Evolutionary conservation across 2,329 filamentous ascomycete species (phyloP), one percentile per base, ranked within the genome.

Genomic region (Alternaria postmessia): DNA sequence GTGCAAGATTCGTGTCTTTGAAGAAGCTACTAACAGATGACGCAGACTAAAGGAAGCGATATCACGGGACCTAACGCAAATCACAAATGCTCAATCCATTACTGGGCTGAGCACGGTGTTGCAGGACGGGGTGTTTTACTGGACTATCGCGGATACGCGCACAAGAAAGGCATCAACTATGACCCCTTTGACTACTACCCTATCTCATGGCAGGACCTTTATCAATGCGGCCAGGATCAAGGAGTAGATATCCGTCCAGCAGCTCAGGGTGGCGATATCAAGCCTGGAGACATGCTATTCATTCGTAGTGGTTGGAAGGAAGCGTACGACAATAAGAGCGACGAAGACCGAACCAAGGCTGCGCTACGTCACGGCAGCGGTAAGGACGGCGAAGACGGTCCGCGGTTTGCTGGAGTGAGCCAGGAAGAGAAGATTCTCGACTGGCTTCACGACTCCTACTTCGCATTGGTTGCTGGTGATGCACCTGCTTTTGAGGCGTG

Each of bases 361-460:
- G 79, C 74, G 68, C 79, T 24, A 77, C 71, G 85, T 7, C 79
- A 87, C 39, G 84, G 82, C 0, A 71, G 69, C 3, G 77, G 78
- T 1, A 67, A 74, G 26, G 76, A 79, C 41, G 71, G 70, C 0
- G 68, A 73, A 11, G 80, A 79, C 7, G 75, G 79, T 3, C 74
- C 81, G 49, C 55, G 75, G 8, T 87, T 82, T 68, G 82, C 81
- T 0, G 85, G 86, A 0, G 57, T 87, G 3, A 81, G 80, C 47
- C 84, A 86, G 64, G 84, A 86, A 51, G 77, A 86, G 48, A 83
- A 84, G 44, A 83, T 88, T 4, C 79, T 87, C 7, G 84, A 86
- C 54, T 92, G 89, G 89, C 63, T 92, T 59, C 89, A 91, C 80
- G 88, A 92, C 69, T 86, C 84, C 65, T 88, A 89, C 53, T 91